phyloP scores from a whole-genome alignment of 2,329 filamentous ascomycete species.

The Podosphaera xanthii region DNA sequence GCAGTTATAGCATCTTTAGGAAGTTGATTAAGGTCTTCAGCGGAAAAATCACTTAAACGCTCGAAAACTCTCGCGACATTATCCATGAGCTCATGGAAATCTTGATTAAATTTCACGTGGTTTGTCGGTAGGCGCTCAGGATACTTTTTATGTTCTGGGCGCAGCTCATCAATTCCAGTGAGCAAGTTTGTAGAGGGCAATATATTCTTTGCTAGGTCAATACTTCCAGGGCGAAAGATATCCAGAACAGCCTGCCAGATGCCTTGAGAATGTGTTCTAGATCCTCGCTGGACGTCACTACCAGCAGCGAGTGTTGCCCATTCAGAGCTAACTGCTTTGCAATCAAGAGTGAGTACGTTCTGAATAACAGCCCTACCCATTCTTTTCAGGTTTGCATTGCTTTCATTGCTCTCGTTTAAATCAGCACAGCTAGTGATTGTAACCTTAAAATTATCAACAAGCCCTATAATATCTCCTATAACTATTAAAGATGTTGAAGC shows the following conservation, averaged over 20 bases:
- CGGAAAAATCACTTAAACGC: conserved; percentile 52
- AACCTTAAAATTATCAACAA: conserved; percentile 37
- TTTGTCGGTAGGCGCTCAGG: conserved; percentile 23
- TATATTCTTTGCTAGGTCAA: conserved; percentile 53
- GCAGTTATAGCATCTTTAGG: conserved; percentile 46
- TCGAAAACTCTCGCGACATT: conserved; percentile 54
- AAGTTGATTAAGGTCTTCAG: conserved; percentile 43
- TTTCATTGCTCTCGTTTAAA: conserved; percentile 18
- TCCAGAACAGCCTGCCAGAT: conserved; percentile 61
- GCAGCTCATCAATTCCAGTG: conserved; percentile 52
- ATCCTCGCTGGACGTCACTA: conserved; percentile 34
- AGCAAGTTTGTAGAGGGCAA: conserved; percentile 36
- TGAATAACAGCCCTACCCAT: conserved; percentile 41
- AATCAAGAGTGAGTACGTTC: conserved; percentile 45
- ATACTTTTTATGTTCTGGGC: conserved; percentile 12
- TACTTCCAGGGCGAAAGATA: conserved; percentile 39
- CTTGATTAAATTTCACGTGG: conserved; percentile 55
- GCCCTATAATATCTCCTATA: conserved; percentile 40
- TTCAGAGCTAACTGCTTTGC: conserved; percentile 45
- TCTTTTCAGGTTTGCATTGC: conserved; percentile 26
- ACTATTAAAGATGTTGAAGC: conserved; percentile 32
- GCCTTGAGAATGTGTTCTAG: conserved; percentile 45
- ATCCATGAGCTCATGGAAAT: conserved; percentile 37
- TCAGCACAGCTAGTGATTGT: conserved; percentile 33
- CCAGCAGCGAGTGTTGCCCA: conserved; percentile 40